These are phyloP conservation scores for Russula sp. DNA, from an alignment of 768 basidiomycete species.

Conservation along the genomic window DNA sequence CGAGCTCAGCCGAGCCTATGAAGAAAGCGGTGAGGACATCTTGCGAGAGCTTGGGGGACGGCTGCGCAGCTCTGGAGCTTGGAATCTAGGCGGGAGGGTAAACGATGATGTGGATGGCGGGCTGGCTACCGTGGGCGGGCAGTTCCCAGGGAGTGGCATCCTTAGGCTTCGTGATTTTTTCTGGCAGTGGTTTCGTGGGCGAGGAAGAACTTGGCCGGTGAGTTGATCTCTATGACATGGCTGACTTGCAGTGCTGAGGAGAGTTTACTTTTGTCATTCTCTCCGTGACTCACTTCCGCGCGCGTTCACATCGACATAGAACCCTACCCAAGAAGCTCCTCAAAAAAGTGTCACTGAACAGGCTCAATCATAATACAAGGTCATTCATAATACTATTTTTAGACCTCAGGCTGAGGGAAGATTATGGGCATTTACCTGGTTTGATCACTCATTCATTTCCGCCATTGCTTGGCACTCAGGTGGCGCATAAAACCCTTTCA, in stretches of 20 bases:
- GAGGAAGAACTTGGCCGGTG: background rate
- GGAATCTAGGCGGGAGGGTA: background rate
- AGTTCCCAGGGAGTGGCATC: background rate
- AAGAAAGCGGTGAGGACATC: slow-evolving; percentile 47
- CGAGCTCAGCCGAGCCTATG: slow-evolving; percentile 53
- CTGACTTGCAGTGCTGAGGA: background rate
- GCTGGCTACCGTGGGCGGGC: background rate
- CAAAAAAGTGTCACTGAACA: no score
- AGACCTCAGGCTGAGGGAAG: no score
- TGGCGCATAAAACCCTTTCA: no score
- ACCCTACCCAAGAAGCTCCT: no score
- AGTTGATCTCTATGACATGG: background rate
- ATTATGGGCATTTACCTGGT: no score
- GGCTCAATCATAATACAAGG: no score
- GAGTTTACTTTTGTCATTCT: no score
- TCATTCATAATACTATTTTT: no score
- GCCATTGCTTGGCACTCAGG: no score
- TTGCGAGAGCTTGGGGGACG: slow-evolving; percentile 33
- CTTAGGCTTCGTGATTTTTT: slow-evolving; percentile 3
- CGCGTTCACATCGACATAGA: no score
- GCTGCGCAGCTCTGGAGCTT: background rate
- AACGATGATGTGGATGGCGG: slow-evolving; percentile 3
- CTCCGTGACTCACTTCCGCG: no score
- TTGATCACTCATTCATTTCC: no score
- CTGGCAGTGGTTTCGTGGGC: background rate